A percentile compares a stretch with the other conserved stretches of the same genome.
Conservation (phyloP, 2,329 filamentous ascomycete genomes). For the Calonectria pseudoturangicola region DNA sequence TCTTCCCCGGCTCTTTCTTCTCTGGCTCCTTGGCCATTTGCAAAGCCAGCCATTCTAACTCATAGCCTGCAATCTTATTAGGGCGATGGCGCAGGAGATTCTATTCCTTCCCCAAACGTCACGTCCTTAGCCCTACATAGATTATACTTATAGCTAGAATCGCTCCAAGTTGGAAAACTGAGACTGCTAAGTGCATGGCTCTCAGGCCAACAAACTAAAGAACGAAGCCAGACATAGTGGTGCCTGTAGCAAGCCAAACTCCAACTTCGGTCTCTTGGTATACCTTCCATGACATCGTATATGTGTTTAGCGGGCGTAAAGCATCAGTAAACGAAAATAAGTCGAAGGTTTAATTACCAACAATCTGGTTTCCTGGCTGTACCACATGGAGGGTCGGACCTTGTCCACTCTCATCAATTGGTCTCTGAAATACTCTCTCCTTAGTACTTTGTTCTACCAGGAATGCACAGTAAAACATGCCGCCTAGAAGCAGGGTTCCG, state of each 20-base stretch:
- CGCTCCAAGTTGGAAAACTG: conserved; percentile 1
- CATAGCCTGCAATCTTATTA: neutral
- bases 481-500: conserved; percentile 20
- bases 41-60: conserved; percentile 22
- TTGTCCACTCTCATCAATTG: neutral
- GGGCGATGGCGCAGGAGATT: neutral
- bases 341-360: conserved; percentile 29
- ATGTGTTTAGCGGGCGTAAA: neutral
- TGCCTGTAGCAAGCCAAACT: conserved; percentile 19
- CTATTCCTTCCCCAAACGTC: neutral
- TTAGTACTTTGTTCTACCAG: conserved; percentile 15
- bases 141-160: neutral
- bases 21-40: neutral
- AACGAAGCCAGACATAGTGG: conserved; percentile 5
- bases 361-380: conserved; percentile 20
- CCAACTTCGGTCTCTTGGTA: neutral
- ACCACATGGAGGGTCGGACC: neutral
- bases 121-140: neutral
- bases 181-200: conserved; percentile 10
- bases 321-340: neutral
- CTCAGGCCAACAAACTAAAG: conserved; percentile 25
- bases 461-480: conserved; percentile 20
- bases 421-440: neutral
- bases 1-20: no score
- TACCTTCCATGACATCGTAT: conserved; percentile 20